A percentile compares a stretch with the other conserved stretches of the same genome.
These are phyloP conservation scores for Exophiala bonariae DNA, from an alignment of 2,329 filamentous ascomycete genomes.

Conservation along the genomic window DNA sequence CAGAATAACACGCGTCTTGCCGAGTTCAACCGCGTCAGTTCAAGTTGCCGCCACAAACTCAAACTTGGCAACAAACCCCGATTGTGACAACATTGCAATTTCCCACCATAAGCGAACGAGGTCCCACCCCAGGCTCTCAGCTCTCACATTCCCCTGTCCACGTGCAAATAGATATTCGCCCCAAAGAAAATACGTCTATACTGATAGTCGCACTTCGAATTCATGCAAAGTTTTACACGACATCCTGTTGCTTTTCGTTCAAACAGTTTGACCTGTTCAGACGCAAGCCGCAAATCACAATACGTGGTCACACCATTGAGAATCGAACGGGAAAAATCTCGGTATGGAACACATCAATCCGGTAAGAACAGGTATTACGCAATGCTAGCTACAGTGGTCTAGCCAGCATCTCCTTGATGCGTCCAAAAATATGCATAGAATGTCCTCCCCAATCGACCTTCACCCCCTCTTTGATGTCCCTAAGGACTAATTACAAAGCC, in stretches of 20 bases:
- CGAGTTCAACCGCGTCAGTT: too few species aligned
- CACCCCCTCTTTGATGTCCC: not conserved
- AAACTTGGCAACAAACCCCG: not conserved
- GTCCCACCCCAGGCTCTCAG: not conserved
- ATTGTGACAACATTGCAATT: slow-evolving; percentile 10
- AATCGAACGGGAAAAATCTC: not conserved
- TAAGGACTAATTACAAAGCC: slow-evolving; percentile 11
- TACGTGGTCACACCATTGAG: too few species aligned
- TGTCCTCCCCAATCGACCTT: slow-evolving; percentile 15
- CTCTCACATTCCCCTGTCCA: slow-evolving; percentile 4
- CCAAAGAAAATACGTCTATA: too few species aligned
- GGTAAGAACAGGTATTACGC: slow-evolving; percentile 27
- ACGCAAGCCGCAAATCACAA: too few species aligned
- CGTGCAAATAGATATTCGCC: too few species aligned
- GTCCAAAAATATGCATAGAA: slow-evolving; percentile 26
- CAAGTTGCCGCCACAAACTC: too few species aligned
- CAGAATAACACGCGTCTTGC: too few species aligned
- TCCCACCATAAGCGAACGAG: too few species aligned
- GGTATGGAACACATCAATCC: slow-evolving; percentile 9
- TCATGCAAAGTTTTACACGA: too few species aligned
- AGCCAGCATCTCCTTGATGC: slow-evolving; percentile 24
- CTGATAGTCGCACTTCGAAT: too few species aligned
- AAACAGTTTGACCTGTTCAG: too few species aligned
- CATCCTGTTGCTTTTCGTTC: too few species aligned
- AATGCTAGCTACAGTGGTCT: slow-evolving; percentile 25